A percentile compares a stretch with the other conserved stretches of the same genome.
phyloP scores from a whole-genome alignment of 768 basidiomycete species.

The Solioccasus polychromus region DNA sequence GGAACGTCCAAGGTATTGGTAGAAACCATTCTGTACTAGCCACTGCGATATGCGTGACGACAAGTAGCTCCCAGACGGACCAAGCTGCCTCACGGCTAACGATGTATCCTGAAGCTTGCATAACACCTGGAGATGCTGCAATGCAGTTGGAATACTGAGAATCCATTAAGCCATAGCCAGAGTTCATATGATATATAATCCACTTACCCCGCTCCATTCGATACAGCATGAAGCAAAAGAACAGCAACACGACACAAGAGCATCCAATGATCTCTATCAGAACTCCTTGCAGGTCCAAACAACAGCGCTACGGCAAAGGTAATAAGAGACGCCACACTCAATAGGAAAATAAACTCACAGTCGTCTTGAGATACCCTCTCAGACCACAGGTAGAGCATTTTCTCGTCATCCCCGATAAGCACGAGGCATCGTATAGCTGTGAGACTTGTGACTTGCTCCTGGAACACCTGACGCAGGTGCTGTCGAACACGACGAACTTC shows the following conservation, averaged over 20 bases:
- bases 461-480: slow-evolving; percentile 49
- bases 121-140: slow-evolving; percentile 50
- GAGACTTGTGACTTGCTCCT: slow-evolving; percentile 49
- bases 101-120: slow-evolving; percentile 40
- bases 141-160: slow-evolving; percentile 46
- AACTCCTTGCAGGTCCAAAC: slow-evolving; percentile 37
- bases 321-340: not conserved
- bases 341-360: slow-evolving; percentile 9
- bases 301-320: slow-evolving; percentile 34
- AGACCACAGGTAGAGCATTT: slow-evolving; percentile 35
- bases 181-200: not conserved
- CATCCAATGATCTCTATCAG: slow-evolving; percentile 51
- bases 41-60: slow-evolving; percentile 40
- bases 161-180: not conserved
- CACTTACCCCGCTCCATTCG: slow-evolving; percentile 50
- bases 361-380: slow-evolving; percentile 18
- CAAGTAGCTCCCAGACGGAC: slow-evolving; percentile 30
- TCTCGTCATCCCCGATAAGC: slow-evolving; percentile 47
- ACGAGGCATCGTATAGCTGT: slow-evolving; percentile 64
- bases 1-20: slow-evolving; percentile 26
- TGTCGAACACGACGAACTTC: slow-evolving; percentile 41
- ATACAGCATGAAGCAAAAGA: slow-evolving; percentile 51
- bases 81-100: slow-evolving; percentile 12
- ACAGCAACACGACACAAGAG: slow-evolving; percentile 50
- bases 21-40: slow-evolving; percentile 47